These are phyloP conservation scores for Phaeosphaeriaceae sp. DNA, from an alignment of 2,329 filamentous ascomycete genomes.

Conservation along the genomic window DNA sequence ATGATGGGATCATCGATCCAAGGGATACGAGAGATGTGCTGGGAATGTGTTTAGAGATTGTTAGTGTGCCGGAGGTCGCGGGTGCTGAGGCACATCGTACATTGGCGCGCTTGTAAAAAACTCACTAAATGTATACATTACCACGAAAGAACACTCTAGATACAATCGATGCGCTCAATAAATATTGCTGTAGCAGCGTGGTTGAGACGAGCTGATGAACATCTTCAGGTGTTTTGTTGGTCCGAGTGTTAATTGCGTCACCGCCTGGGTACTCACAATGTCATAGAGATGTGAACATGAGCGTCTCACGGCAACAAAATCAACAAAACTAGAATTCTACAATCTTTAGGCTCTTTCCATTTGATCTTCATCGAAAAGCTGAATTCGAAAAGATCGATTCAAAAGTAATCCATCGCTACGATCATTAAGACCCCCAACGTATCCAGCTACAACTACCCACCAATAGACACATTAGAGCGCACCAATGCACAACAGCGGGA, in stretches of 20 bases:
- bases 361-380: too few relatives aligned
- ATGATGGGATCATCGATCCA: conserved; percentile 51
- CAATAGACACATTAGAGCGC: not conserved
- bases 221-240: not conserved
- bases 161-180: not conserved
- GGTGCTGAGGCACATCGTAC: conserved; percentile 33
- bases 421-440: too few relatives aligned
- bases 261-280: not conserved
- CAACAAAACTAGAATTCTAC: too few relatives aligned
- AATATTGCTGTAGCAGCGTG: not conserved
- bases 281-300: too few relatives aligned
- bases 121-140: not conserved
- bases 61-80: conserved; percentile 25
- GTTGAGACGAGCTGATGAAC: not conserved
- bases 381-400: too few relatives aligned
- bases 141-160: too few relatives aligned
- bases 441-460: too few relatives aligned
- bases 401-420: not conserved
- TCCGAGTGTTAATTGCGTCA: not conserved
- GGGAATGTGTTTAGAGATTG: conserved; percentile 48
- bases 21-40: conserved; percentile 48
- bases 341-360: too few relatives aligned
- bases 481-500: not conserved
- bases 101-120: conserved; percentile 27
- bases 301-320: too few relatives aligned